phyloP scores from a whole-genome alignment of 2,329 filamentous ascomycete genomes.

The Alternaria sp. region DNA sequence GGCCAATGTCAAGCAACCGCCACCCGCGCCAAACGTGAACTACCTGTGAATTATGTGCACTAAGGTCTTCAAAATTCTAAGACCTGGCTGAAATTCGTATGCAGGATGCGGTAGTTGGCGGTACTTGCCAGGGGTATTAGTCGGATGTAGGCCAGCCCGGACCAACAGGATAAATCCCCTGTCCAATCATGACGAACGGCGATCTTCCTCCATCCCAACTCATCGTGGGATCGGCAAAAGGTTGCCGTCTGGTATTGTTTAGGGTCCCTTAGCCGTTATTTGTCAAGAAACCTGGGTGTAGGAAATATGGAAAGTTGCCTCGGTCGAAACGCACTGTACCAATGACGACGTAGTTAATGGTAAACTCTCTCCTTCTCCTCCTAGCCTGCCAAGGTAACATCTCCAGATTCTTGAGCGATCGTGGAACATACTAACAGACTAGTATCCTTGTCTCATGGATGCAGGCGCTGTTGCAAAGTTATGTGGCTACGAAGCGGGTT shows the following conservation, averaged over 20 bases:
- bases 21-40: not conserved
- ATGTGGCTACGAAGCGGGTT: not conserved
- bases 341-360: not conserved
- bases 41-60: not conserved
- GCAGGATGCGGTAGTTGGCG: not conserved
- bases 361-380: not conserved
- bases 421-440: not conserved
- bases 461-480: not conserved
- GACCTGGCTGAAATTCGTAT: not conserved
- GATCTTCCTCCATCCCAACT: not conserved
- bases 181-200: constrained; percentile 1
- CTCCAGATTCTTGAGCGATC: not conserved
- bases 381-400: not conserved
- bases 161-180: not conserved
- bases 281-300: not conserved
- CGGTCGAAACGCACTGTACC: not conserved
- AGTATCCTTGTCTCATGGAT: not conserved
- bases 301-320: not conserved
- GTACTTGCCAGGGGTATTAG: constrained; percentile 6
- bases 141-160: constrained; percentile 4
- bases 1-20: not conserved
- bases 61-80: not conserved
- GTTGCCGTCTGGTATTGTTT: not conserved
- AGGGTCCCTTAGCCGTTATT: not conserved
- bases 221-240: not conserved